Evolutionary conservation across 495 filamentous ascomycete genomes (phyloP), one percentile per base, ranked within the genome.

Genomic region (Penicillium diatomitis): DNA sequence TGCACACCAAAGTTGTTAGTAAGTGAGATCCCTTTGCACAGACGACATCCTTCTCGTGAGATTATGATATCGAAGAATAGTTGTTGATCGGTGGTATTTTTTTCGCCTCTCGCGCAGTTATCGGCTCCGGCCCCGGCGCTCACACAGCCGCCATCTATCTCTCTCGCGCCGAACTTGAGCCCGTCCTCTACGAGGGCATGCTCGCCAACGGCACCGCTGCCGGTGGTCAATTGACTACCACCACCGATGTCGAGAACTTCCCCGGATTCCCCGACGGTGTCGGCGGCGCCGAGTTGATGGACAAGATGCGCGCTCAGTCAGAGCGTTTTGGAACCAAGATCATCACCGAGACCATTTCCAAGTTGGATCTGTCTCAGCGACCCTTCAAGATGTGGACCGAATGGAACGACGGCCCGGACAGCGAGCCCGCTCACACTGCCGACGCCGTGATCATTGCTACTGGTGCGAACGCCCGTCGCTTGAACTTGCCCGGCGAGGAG

Each of bases 101-200:
- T 47, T 43, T 42, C 2, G 20, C 20, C 20, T 20, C 40, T 42
- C 30, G 6, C 40, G 32, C 57, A 71, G 70, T 89, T 61, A 83
- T 89, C 70, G 88, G 90, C 74, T 97, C 92, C 47, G 92, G 92
- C 74, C 92, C 92, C 46, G 92, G 89, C 54, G 92, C 89, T 64
- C 92, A 98, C 75, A 97, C 92, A 37, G 92, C 92, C 48, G 92
- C 91, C 56, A 81, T 98, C 64, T 98, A 98, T 67, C 84, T 96
- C 51, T 85, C 90, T 30, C 86, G 92, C 62, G 92, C 92, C 54
- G 90, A 98, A 66, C 73, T 98, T 54, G 53, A 68, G 79, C 86
- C 92, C 35, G 86, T 96, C 50, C 74, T 98, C 48, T 98, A 97
- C 62, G 92, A 98, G 74, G 92, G 92, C 51, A 95, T 97, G 76